Conservation (phyloP, 768 basidiomycete genomes). For the Galerina marginata region DNA sequence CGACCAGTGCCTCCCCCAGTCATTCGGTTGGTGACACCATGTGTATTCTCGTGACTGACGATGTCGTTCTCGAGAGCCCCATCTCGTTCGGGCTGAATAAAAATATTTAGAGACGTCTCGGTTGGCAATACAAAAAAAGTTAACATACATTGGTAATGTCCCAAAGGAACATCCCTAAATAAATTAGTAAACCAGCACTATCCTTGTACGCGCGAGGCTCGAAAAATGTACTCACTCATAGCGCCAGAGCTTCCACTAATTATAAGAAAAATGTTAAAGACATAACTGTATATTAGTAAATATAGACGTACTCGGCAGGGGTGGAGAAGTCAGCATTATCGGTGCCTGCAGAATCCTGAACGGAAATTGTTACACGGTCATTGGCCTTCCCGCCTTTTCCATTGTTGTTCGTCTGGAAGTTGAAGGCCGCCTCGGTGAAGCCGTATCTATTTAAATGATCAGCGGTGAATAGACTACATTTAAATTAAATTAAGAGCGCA, state of each 20-base stretch:
- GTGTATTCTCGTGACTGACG: constrained; percentile 55
- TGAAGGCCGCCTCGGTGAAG: constrained; percentile 54
- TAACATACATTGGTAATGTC: constrained; percentile 33
- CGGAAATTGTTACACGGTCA: constrained; percentile 60
- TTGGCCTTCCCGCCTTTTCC: constrained; percentile 57
- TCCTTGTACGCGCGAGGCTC: background rate
- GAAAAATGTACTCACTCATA: constrained; percentile 36
- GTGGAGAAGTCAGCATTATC: constrained; percentile 52
- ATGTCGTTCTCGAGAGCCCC: constrained; percentile 70
- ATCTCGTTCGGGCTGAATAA: constrained; percentile 56
- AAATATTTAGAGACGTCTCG: constrained; percentile 6
- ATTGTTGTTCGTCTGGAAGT: constrained; percentile 65
- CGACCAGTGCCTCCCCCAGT: constrained; percentile 63
- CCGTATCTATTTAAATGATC: constrained; percentile 36
- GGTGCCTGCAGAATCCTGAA: constrained; percentile 53
- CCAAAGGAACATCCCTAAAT: constrained; percentile 44
- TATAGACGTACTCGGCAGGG: constrained; percentile 15
- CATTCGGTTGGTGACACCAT: constrained; percentile 56
- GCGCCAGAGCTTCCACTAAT: constrained; percentile 34
- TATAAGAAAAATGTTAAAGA: background rate
- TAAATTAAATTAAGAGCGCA: background rate
- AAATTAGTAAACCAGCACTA: background rate
- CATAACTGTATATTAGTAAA: background rate
- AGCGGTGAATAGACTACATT: too few relatives aligned
- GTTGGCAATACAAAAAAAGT: background rate